Evolutionary conservation across 1,139 yeast genomes (phyloP), one percentile per base, ranked within the genome.

Genomic region (Candida sp.): DNA sequence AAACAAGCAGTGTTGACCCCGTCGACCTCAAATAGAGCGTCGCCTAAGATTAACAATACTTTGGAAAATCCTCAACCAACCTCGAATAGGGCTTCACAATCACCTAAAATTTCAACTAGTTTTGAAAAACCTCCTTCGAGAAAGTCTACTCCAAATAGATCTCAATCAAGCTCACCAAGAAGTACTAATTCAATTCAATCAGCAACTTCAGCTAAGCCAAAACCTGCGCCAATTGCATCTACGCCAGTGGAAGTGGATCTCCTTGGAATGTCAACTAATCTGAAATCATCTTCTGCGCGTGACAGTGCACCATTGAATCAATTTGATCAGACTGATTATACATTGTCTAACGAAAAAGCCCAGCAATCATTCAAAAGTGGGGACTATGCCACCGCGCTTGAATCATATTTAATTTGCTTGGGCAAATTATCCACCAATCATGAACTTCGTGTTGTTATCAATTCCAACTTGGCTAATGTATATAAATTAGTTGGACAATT

Each of bases 391-490:
- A 63, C 70, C 5, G 93, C 99, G 0, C 70, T 80, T 15, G 73
- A 70, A 22, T 71, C 73, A 42, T 95, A 87, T 57, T 68, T 78
- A 19, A 69, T 74, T 37, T 84, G 96, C 30, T 67, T 89, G 34
- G 66, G 72, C 22, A 68, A 81, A 2, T 68, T 90, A 5, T 96
- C 97, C 0, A 52, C 58, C 1, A 67, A 67, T 4, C 97, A 93
- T 60, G 78, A 85, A 39, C 70, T 83, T 27, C 73, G 86, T 32
- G 77, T 91, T 2, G 73, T 91, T 27, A 78, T 90, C 2, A 72
- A 75, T 39, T 86, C 97, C 1, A 95, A 95, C 58, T 73, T 95
- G 29, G 84, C 96, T 0, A 70, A 86, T 2, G 82, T 88, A 5
- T 75, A 75, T 42, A 70, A 82, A 37, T 87, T 87, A 56, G 65